These are phyloP conservation scores for Blastobotrys serpentis DNA, from an alignment of 1,139 yeast genomes.

Conservation along the genomic window DNA sequence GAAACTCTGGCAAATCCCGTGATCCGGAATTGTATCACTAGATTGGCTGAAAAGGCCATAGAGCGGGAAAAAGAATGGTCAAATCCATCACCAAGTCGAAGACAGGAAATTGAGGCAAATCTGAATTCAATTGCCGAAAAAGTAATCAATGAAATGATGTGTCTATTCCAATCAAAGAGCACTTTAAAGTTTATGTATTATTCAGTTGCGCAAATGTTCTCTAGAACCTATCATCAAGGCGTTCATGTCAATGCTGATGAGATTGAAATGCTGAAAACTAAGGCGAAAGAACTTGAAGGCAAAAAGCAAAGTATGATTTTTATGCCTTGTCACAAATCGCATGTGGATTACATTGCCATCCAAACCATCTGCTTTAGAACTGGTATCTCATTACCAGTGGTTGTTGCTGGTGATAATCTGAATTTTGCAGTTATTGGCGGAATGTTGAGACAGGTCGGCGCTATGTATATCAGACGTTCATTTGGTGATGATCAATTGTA, in stretches of 20 bases:
- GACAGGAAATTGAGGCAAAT: slow-evolving; percentile 33
- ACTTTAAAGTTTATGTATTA: slow-evolving; percentile 39
- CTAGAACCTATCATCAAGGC: slow-evolving; percentile 45
- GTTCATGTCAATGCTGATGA: slow-evolving; percentile 42
- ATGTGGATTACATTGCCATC: slow-evolving; percentile 61
- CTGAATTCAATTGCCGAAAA: slow-evolving; percentile 34
- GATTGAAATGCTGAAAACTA: slow-evolving; percentile 35
- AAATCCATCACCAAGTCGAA: slow-evolving; percentile 9
- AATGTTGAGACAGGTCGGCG: slow-evolving; percentile 42
- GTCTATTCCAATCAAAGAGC: slow-evolving; percentile 37
- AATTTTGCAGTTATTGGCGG: slow-evolving; percentile 61
- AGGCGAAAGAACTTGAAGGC: slow-evolving; percentile 38
- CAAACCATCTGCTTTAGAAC: slow-evolving; percentile 58
- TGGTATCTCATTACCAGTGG: slow-evolving; percentile 58
- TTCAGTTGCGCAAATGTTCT: slow-evolving; percentile 41
- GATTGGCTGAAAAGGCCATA: slow-evolving; percentile 37
- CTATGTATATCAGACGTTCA: slow-evolving; percentile 45
- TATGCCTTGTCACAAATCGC: slow-evolving; percentile 60
- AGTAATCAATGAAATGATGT: slow-evolving; percentile 38
- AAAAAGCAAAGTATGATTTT: slow-evolving; percentile 42
- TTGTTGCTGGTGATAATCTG: slow-evolving; percentile 68
- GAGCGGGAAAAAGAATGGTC: slow-evolving; percentile 31
- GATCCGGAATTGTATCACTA: slow-evolving; percentile 33
- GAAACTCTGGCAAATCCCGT: slow-evolving; percentile 36
- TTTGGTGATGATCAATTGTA: slow-evolving; percentile 56